Percentiles rank a stretch among this genome's conserved stretches.
Evolutionary conservation across 1,284 basidiomycete species (phyloP).

Genomic region (Flammula alnicola): DNA sequence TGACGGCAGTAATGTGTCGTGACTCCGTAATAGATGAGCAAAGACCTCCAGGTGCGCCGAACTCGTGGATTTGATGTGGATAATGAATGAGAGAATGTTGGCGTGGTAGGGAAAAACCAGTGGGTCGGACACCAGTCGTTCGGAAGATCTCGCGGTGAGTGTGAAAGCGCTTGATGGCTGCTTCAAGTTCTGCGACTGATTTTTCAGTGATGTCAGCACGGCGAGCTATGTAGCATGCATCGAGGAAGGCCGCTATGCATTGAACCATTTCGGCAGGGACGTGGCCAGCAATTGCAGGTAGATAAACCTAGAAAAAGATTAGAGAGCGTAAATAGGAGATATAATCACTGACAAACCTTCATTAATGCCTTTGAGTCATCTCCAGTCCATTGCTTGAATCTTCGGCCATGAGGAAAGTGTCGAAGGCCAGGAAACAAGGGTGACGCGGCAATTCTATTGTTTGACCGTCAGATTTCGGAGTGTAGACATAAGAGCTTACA

Average conservation of each 20-base stretch:
- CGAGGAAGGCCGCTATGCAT: conserved; percentile 32
- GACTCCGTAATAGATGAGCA: conserved; percentile 36
- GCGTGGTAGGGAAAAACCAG: not conserved
- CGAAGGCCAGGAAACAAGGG: conserved; percentile 23
- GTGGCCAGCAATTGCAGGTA: conserved; percentile 33
- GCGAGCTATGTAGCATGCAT: conserved; percentile 42
- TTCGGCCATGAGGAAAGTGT: conserved; percentile 27
- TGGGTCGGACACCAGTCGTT: conserved; percentile 9
- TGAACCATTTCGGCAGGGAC: conserved; percentile 32
- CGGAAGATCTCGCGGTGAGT: conserved; percentile 34
- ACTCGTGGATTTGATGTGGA: not conserved
- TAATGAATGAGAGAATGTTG: not conserved
- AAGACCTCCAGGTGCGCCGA: conserved; percentile 9
- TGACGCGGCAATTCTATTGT: conserved; percentile 17
- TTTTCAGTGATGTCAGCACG: conserved; percentile 20
- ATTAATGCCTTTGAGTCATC: conserved; percentile 31
- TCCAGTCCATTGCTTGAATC: conserved; percentile 33
- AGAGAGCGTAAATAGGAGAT: not conserved
- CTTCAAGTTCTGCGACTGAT: conserved; percentile 28
- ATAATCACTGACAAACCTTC: conserved; percentile 18
- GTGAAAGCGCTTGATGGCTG: conserved; percentile 31
- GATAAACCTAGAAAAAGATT: conserved; percentile 26
- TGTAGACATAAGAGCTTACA: not conserved
- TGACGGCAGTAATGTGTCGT: conserved; percentile 37
- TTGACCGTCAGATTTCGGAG: not conserved